phyloP scores from a whole-genome alignment of 257 asterid genomes.

The Forsythia suspensa region DNA sequence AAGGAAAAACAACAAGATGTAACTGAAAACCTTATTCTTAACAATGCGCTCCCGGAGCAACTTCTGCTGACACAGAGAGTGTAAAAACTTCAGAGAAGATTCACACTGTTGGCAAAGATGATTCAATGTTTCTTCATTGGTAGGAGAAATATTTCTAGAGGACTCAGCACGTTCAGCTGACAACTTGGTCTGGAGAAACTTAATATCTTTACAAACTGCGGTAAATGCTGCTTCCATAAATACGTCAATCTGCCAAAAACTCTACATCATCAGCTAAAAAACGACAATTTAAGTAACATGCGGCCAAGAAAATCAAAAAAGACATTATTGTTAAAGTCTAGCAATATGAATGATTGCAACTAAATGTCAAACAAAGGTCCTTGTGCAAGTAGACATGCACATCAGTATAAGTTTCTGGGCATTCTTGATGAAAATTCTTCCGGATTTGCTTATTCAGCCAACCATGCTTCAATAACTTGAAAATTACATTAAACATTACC shows the following conservation, averaged over 20 bases:
- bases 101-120: slow-evolving; percentile 97
- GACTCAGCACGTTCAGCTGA: slow-evolving; percentile 55
- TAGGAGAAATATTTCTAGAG: slow-evolving; percentile 44
- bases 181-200: slow-evolving; percentile 71
- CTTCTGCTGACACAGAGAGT: slow-evolving; percentile 87
- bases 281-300: slow-evolving; percentile 8
- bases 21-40: slow-evolving; percentile 74
- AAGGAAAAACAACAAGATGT: slow-evolving; percentile 8
- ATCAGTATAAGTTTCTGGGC: not conserved
- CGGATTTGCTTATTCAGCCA: not conserved
- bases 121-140: slow-evolving; percentile 62
- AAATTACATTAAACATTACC: slow-evolving; percentile 42
- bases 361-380: not conserved
- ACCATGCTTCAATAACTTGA: slow-evolving; percentile 6
- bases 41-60: slow-evolving; percentile 79
- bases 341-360: not conserved
- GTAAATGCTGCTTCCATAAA: slow-evolving; percentile 83
- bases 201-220: slow-evolving; percentile 71
- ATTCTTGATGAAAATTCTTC: not conserved
- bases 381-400: not conserved
- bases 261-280: slow-evolving; percentile 22
- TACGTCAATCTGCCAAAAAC: slow-evolving; percentile 80
- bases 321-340: slow-evolving; percentile 12
- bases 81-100: slow-evolving; percentile 88
- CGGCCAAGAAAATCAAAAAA: not conserved